Evolutionary conservation across 140 eudicot genomes (phyloP).

Genomic region (Bidens hawaiensis): DNA sequence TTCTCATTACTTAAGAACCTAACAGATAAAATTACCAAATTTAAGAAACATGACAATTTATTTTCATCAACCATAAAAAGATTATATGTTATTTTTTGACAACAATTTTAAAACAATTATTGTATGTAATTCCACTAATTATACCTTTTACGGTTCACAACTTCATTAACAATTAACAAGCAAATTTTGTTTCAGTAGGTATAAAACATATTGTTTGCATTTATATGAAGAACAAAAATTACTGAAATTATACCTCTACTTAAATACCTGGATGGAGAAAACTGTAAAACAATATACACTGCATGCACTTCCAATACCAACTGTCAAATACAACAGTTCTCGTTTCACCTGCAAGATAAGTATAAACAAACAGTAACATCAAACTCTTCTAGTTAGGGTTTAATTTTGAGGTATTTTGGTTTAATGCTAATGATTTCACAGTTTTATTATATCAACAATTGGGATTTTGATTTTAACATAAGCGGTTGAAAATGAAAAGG

Average conservation of each 20-base stretch:
- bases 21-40: background rate
- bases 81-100: background rate
- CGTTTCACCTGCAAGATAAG: conserved; percentile 63
- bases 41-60: background rate
- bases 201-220: background rate
- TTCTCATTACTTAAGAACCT: background rate
- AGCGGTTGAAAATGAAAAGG: background rate
- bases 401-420: background rate
- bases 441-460: no score
- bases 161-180: background rate
- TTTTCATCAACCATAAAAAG: background rate
- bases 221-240: conserved; percentile 8
- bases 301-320: conserved; percentile 84
- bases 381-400: conserved; percentile 1
- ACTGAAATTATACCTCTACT: conserved; percentile 20
- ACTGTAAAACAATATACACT: conserved; percentile 75
- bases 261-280: conserved; percentile 71
- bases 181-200: background rate
- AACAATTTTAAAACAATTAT: background rate
- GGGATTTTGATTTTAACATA: background rate
- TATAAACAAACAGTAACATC: conserved; percentile 10
- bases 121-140: background rate
- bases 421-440: background rate
- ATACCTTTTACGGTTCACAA: background rate
- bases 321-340: conserved; percentile 72